Base-by-base conservation (phyloP, 1,284 basidiomycete species). In the Malassezia sympodialis region DNA sequence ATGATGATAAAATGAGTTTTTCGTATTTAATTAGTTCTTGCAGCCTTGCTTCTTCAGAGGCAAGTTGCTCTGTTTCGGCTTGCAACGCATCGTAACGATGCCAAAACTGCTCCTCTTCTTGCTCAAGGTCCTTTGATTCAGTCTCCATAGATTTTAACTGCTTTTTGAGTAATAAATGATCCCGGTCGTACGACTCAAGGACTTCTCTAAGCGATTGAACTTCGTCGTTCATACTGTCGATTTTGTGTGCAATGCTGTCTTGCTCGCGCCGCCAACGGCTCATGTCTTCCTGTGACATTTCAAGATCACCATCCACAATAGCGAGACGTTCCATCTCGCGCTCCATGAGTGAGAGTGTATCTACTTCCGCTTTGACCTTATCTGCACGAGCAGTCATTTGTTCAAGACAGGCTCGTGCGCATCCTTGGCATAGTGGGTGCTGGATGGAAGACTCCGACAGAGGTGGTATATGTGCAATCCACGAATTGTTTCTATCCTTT, bases 391-490 rank as follows among this genome's bases (percentile, higher is more conserved):
- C 14, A 12, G n/a, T 3, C 24, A 37, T 32, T 11, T 4, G 11
- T 1, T 51, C 35, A 14, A 46, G 24, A 7, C 39, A 19, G 4
- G n/a, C 28, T 19, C 19, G 27, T 12, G 54, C 44, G 75, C 94
- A 99, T 69, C 94, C 90, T 1, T 85, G 83, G 73, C 94, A 99
- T 10, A 99, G 80, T 3, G 94, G 94, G 75, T 98, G 93, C n/a
- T 32, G 32, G 5, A 39, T 46, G 8, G 49, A 12, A 15, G 39
- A 17, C 24, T 23, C 27, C 21, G 42, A 6, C 21, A 46, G 54
- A 59, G 41, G 58, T 58, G 11, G 58, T 60, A 1, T 60, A 53
- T 40, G 58, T 41, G 28, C 56, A 8, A 39, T 10, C n/a, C 37
- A 19, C 21, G 37, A 21, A 39, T 19, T 8, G 19, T 26, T 39